Evolutionary conservation across 1,139 yeast species (phyloP), one percentile per base, ranked within the genome.

Genomic region (Lodderomyces beijingensis): DNA sequence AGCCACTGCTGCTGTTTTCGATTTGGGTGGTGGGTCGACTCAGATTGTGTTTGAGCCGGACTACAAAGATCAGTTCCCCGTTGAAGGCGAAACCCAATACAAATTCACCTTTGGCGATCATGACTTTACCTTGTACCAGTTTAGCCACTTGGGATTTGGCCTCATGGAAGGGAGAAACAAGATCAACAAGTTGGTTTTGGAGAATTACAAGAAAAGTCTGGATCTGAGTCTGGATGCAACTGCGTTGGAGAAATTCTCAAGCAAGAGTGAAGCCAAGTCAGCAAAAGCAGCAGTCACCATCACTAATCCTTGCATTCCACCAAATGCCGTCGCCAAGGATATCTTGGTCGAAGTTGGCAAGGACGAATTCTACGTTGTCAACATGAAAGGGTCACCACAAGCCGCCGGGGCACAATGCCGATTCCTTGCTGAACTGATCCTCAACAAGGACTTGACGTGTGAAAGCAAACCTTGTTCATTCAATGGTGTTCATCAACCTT

Each of bases 21-120:
- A 91, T 55, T 76, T 91, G 43, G 99, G 99, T 47, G 99, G 99
- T 46, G 98, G 97, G 5, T 88, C 96, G 4, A 91, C 98, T 9
- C 99, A 91, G 62, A 88, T 91, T 62, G 98, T 91, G 4, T 91
- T 91, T 58, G 97, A 91, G 65, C 99, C 99, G 8, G 72, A 74
- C 10, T 79, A 79, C 51, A 57, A 61, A 16, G 73, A 77, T 41
- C 56, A 65, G 44, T 29, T 31, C 7, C 75, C 88, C 83, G 63
- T 73, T 29, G 89, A 81, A 15, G 97, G 96, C 37, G 96, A 89
- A 51, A 95, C 87, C 62, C 84, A 85, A 57, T 88, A 82, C 55
- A 74, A 75, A 42, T 72, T 89, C 45, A 60, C 71, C 13, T 91
- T 89, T 57, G 97, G 96, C 37, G 82, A 81, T 35, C 72, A 86